phyloP scores from a whole-genome alignment of 2,329 filamentous ascomycete species.

The Sarocladium oryzae region DNA sequence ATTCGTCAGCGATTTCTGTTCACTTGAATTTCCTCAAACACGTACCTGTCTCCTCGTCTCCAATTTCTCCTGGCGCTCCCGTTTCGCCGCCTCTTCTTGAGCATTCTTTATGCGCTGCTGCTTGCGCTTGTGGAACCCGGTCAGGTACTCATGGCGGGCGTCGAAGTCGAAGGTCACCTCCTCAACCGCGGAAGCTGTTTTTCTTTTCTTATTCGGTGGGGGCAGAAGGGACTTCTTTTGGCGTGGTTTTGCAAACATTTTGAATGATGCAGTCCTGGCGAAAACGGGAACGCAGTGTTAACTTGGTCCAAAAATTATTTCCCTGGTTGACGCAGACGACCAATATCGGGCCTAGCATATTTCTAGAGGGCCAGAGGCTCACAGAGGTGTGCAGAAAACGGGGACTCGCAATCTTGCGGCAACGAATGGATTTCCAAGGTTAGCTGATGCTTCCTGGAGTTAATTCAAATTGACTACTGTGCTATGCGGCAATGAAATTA shows the following conservation, averaged over 20 bases:
- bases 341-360: not conserved
- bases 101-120: constrained; percentile 76
- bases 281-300: not conserved
- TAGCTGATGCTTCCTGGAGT: too few species aligned
- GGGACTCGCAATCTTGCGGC: not conserved
- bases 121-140: constrained; percentile 96
- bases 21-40: not conserved
- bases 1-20: not conserved
- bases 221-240: constrained; percentile 51
- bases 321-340: not conserved
- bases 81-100: constrained; percentile 72
- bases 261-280: not conserved
- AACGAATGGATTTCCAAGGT: too few species aligned
- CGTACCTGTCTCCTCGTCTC: constrained; percentile 68
- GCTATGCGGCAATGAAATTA: too few species aligned
- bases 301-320: constrained; percentile 1
- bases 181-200: constrained; percentile 54
- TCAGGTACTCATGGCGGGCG: constrained; percentile 80
- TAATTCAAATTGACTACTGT: too few species aligned
- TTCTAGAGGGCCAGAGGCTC: constrained; percentile 10
- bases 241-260: constrained; percentile 51
- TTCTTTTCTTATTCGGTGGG: constrained; percentile 60
- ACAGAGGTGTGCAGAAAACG: constrained; percentile 22
- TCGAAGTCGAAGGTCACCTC: constrained; percentile 80
- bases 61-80: constrained; percentile 70